A percentile compares a stretch with the other conserved stretches of the same genome.
Conservation (phyloP, 1,139 yeast genomes). For the Lodderomyces pseudojiufengensis region DNA sequence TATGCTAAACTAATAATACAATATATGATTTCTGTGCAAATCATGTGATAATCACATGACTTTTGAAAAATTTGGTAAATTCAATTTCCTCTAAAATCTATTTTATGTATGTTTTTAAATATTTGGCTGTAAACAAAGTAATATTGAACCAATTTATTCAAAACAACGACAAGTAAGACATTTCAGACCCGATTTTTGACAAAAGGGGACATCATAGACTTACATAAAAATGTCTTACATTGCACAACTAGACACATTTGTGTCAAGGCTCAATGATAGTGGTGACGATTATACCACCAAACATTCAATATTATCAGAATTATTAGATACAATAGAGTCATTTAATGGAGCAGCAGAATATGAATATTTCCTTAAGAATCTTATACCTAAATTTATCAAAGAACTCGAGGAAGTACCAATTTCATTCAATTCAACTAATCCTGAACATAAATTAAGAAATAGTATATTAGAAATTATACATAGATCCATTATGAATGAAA, state of each 20-base stretch:
- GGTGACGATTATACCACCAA: slow-evolving; percentile 53
- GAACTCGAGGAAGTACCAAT: slow-evolving; percentile 68
- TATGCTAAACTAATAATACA: too few species aligned
- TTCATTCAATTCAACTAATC: slow-evolving; percentile 58
- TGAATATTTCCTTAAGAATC: slow-evolving; percentile 58
- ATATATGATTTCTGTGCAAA: slow-evolving; percentile 4
- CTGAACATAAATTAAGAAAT: slow-evolving; percentile 73
- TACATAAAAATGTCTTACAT: slow-evolving; percentile 37
- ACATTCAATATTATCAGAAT: slow-evolving; percentile 69
- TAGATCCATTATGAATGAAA: slow-evolving; percentile 78
- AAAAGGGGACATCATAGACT: too few species aligned
- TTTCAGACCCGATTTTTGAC: too few species aligned
- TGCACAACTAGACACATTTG: slow-evolving; percentile 57
- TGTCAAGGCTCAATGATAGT: slow-evolving; percentile 53
- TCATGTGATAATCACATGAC: slow-evolving; percentile 13
- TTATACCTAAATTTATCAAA: slow-evolving; percentile 60
- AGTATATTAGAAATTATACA: slow-evolving; percentile 76
- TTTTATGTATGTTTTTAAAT: neutral
- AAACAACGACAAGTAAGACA: too few species aligned
- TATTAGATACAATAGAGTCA: slow-evolving; percentile 81
- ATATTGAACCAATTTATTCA: too few species aligned
- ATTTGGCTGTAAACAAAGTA: slow-evolving; percentile 4
- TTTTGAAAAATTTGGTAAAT: slow-evolving; percentile 4
- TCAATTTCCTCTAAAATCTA: slow-evolving; percentile 10
- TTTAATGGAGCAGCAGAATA: slow-evolving; percentile 79